Evolutionary conservation across 164 flowering plant genomes (phyloP).

Genomic region (Magnolia officinalis): DNA sequence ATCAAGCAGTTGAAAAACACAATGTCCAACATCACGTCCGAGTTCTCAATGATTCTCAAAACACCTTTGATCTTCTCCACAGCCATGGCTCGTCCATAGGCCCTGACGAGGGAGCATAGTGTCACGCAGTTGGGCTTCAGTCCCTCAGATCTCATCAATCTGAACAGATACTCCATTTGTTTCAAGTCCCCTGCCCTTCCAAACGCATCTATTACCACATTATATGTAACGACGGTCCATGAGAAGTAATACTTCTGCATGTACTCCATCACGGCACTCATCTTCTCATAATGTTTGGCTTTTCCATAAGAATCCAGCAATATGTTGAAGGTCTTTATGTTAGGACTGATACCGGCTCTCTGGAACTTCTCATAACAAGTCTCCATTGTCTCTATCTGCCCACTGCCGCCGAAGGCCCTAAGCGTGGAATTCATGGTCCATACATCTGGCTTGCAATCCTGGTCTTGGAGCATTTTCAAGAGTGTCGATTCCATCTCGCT

Average conservation of each 20-base stretch:
- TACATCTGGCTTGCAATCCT: constrained; percentile 72
- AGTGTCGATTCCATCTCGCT: constrained; percentile 81
- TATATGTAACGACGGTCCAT: constrained; percentile 91
- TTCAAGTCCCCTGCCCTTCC: constrained; percentile 90
- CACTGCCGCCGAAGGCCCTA: constrained; percentile 87
- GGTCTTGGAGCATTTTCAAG: constrained; percentile 58
- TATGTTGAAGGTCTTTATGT: constrained; percentile 87
- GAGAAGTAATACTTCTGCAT: constrained; percentile 90
- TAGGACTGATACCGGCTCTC: constrained; percentile 73
- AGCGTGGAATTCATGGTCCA: constrained; percentile 98
- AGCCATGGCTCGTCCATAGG: constrained; percentile 67
- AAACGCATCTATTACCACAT: constrained; percentile 90
- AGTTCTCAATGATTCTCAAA: constrained; percentile 65
- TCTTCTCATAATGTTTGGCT: constrained; percentile 60
- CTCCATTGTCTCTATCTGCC: constrained; percentile 95
- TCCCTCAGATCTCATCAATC: constrained; percentile 84
- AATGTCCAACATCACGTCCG: constrained; percentile 67
- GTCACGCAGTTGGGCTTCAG: constrained; percentile 90
- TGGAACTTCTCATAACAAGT: constrained; percentile 92
- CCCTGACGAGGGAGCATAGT: constrained; percentile 79
- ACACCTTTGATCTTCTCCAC: constrained; percentile 66
- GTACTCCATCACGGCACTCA: constrained; percentile 94
- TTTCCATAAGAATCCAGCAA: constrained; percentile 93
- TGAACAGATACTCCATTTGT: constrained; percentile 92
- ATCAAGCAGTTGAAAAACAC: constrained; percentile 86